Base-by-base conservation (phyloP, 441 rosid genomes). In the Melastoma candidum region DNA sequence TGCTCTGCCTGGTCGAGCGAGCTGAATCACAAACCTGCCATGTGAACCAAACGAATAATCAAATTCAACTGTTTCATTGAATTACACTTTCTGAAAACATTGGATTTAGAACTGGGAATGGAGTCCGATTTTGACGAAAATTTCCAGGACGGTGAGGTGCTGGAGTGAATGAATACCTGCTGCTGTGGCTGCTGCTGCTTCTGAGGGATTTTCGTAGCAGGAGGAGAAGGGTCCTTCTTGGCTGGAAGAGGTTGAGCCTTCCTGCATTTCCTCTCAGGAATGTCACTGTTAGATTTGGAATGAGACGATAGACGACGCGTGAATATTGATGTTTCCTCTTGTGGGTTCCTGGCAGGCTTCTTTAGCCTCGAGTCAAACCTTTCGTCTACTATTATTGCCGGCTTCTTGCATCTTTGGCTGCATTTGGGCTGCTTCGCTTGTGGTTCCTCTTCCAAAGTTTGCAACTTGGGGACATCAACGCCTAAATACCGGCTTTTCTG, bases 201-300 rank as follows among this genome's bases (percentile, higher is more conserved):
- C 48, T 57, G 73, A 59, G 79, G 82, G 48, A 62, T 62, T 43
- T 62, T 62, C 14, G 66, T 62, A 13, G 66, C 60, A 14, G 60
- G 60, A 22, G 60, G 66, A 24, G 66, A 62, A 36, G 66, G 66
- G 44, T 73, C 77, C 71, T 69, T 90, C 77, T 81, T 90, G 59
- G 78, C 72, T 0, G 87, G 79, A 46, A 73, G 66, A 70, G 69
- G 71, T 68, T 45, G 5, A 29, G 54, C 25, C 47, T 55, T 54
- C 59, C 49, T 54, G 17, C 54, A 12, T 54, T 48, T 62, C 66
- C 14, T 62, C 27, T 48, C 59, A 45, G 47, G 26, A 13, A 44
- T 11, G 39, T 46, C n/a, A 9, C 12, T n/a, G 2, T 26, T 5
- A 12, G 56, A 52, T 10, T 22, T 52, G 49, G 12, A 22, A 10